Conservation (phyloP, 768 basidiomycete species). For the Russula dissimulans region DNA sequence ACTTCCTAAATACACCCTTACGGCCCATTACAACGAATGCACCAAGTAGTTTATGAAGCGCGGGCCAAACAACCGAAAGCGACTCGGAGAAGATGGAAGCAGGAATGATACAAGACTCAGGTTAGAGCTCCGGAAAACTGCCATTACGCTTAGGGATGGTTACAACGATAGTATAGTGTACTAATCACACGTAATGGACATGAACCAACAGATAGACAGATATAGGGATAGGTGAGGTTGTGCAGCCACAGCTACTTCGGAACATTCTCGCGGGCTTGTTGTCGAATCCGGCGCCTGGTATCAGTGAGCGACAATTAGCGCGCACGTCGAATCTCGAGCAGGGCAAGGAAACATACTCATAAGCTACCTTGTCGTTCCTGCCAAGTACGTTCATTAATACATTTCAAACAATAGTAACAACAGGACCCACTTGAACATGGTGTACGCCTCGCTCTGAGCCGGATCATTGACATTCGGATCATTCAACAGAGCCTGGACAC, state of each 20-base stretch:
- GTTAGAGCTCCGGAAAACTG: not conserved
- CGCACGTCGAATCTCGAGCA: not conserved
- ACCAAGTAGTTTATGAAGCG: too few species aligned
- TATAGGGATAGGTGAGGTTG: not conserved
- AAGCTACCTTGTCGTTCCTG: conserved; percentile 90
- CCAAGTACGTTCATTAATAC: conserved; percentile 2
- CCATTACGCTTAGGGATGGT: conserved; percentile 7
- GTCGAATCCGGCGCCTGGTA: conserved; percentile 62
- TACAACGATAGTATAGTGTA: conserved; percentile 14
- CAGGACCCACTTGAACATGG: conserved; percentile 85
- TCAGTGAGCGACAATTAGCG: not conserved
- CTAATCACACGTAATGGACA: conserved; percentile 7
- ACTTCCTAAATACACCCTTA: too few species aligned
- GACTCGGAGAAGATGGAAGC: too few species aligned
- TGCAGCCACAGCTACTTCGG: conserved; percentile 50
- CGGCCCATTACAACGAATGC: too few species aligned
- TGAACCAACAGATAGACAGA: conserved; percentile 8
- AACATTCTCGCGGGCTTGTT: conserved; percentile 83
- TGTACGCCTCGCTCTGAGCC: conserved; percentile 97
- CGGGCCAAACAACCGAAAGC: too few species aligned
- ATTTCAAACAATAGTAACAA: not conserved
- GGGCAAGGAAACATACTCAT: conserved; percentile 56
- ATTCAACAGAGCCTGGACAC: conserved; percentile 91
- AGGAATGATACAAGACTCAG: not conserved
- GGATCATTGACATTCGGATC: conserved; percentile 97